phyloP scores from a whole-genome alignment of 2,329 filamentous ascomycete species.

The Diaporthe sp. region DNA sequence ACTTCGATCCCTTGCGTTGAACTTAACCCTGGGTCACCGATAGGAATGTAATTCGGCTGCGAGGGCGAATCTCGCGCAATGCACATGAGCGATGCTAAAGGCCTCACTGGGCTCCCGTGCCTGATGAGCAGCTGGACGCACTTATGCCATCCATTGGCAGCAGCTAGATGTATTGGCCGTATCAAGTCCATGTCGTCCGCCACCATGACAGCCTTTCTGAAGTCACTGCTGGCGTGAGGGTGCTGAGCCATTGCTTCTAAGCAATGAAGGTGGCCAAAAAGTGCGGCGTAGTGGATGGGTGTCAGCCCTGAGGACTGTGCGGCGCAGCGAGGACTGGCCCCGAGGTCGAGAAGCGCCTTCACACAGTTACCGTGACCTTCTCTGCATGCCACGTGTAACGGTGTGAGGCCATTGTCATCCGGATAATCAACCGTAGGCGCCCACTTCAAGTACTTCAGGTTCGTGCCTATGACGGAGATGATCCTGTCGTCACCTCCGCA shows the following conservation, averaged over 20 bases:
- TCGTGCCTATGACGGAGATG: not conserved
- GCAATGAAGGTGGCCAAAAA: not conserved
- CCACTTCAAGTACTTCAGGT: not conserved
- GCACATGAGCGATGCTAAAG: not conserved
- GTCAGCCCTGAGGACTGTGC: not conserved
- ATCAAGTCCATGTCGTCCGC: not conserved
- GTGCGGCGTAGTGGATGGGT: not conserved
- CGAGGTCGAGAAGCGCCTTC: not conserved
- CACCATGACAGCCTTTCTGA: not conserved
- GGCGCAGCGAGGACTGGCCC: not conserved
- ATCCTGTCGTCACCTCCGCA: not conserved
- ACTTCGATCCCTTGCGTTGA: not conserved
- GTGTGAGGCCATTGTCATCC: not conserved
- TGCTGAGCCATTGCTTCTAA: not conserved
- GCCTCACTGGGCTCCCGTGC: not conserved
- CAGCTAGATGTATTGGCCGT: not conserved
- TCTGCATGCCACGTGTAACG: not conserved
- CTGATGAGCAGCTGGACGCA: not conserved
- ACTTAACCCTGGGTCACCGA: not conserved
- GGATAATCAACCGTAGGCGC: not conserved
- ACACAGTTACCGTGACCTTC: not conserved
- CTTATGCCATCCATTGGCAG: not conserved
- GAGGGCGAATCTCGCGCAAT: not conserved
- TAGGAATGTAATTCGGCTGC: fast-evolving
- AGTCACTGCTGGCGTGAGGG: not conserved